Conservation (phyloP, 352 stramenopile genomes). For the Pythium plurisporium region DNA sequence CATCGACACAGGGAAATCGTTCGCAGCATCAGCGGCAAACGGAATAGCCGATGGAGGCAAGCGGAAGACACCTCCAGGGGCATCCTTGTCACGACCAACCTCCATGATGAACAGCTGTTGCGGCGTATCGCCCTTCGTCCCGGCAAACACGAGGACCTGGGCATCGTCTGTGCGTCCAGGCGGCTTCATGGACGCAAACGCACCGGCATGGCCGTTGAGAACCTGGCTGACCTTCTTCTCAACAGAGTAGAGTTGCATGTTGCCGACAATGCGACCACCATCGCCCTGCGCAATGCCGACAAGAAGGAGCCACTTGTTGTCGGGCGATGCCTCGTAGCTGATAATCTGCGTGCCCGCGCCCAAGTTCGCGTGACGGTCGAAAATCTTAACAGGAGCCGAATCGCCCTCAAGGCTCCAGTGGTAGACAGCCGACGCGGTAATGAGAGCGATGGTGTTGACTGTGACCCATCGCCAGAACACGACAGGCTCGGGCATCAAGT, state of each 20-base stretch:
- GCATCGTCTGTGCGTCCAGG: slow-evolving; percentile 90
- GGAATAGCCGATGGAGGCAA: slow-evolving; percentile 93
- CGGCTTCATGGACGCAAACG: slow-evolving; percentile 96
- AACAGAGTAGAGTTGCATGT: slow-evolving; percentile 98
- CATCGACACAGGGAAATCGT: slow-evolving; percentile 99
- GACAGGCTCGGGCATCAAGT: slow-evolving; percentile 90
- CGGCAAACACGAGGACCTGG: slow-evolving; percentile 85
- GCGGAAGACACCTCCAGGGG: slow-evolving; percentile 93
- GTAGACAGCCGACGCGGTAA: slow-evolving; percentile 96
- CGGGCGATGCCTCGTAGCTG: slow-evolving; percentile 97
- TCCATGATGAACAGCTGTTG: slow-evolving; percentile 98
- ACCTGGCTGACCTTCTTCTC: slow-evolving; percentile 99
- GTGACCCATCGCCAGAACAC: slow-evolving; percentile 99
- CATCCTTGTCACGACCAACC: slow-evolving; percentile 95
- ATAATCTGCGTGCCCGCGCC: slow-evolving; percentile 97
- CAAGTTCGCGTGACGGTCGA: slow-evolving; percentile 96
- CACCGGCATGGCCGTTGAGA: slow-evolving; percentile 95
- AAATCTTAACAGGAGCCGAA: slow-evolving; percentile 93
- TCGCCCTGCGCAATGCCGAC: slow-evolving; percentile 96
- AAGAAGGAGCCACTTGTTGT: slow-evolving; percentile 98
- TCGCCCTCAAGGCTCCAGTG: slow-evolving; percentile 97
- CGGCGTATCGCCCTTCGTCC: slow-evolving; percentile 74
- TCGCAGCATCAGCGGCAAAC: slow-evolving; percentile 93
- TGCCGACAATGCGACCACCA: slow-evolving; percentile 92
- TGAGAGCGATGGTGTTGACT: slow-evolving; percentile 95